These are phyloP conservation scores for Penicillium paneum DNA, from an alignment of 2,329 filamentous ascomycete species.

Conservation along the genomic window DNA sequence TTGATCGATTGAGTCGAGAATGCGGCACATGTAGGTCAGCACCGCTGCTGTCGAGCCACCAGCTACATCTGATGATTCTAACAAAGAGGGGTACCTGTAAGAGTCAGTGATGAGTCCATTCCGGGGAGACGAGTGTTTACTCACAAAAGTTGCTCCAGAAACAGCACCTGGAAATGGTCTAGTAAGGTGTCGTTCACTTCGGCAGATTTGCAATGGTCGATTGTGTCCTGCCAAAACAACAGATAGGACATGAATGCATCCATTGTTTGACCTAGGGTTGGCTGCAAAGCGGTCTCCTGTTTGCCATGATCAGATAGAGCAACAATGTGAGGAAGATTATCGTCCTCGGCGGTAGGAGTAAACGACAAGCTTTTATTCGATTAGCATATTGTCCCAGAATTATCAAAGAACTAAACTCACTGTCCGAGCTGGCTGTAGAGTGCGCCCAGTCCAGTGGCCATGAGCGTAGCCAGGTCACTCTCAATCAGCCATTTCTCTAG, in stretches of 20 bases:
- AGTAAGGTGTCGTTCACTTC: conserved; percentile 91
- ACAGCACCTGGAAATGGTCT: conserved; percentile 96
- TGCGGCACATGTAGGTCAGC: conserved; percentile 84
- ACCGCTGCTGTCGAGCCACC: conserved; percentile 96
- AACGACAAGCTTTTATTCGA: conserved; percentile 71
- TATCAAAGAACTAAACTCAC: conserved; percentile 30
- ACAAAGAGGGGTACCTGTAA: conserved; percentile 79
- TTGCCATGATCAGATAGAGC: conserved; percentile 83
- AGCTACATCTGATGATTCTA: conserved; percentile 96
- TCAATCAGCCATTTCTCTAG: conserved; percentile 96
- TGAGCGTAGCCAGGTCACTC: conserved; percentile 90
- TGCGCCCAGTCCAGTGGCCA: conserved; percentile 91
- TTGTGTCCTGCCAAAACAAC: conserved; percentile 95
- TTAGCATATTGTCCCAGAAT: conserved; percentile 44
- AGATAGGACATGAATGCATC: conserved; percentile 93
- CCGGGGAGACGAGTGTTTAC: conserved; percentile 28
- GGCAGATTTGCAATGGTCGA: conserved; percentile 88
- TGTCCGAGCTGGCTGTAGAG: conserved; percentile 67
- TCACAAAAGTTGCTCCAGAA: conserved; percentile 87
- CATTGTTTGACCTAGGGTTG: conserved; percentile 80
- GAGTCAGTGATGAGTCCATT: conserved; percentile 3
- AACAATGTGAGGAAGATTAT: conserved; percentile 72
- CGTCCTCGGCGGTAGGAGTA: conserved; percentile 65
- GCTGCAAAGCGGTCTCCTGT: conserved; percentile 70
- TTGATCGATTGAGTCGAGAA: conserved; percentile 87